These are phyloP conservation scores for Calonectria pauciramosa DNA, from an alignment of 2,329 filamentous ascomycete species.

Conservation along the genomic window DNA sequence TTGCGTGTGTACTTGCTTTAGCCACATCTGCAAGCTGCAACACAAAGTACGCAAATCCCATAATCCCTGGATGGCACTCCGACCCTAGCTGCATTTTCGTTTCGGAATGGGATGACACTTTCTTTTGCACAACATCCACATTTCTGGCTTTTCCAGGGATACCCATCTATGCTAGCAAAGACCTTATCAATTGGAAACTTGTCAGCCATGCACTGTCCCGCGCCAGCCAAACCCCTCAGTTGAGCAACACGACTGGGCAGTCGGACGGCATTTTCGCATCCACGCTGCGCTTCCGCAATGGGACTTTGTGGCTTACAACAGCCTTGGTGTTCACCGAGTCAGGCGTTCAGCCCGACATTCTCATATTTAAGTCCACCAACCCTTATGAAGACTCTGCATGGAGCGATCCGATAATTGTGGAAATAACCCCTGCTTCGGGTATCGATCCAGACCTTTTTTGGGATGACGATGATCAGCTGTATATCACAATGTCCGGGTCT, in stretches of 20 bases:
- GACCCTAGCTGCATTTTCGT: conserved; percentile 62
- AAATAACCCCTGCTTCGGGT: not conserved
- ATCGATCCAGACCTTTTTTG: conserved; percentile 10
- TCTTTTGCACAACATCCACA: conserved; percentile 65
- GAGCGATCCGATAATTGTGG: not conserved
- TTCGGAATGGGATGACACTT: conserved; percentile 55
- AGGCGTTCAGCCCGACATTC: not conserved
- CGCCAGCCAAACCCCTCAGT: not conserved
- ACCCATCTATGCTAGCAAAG: conserved; percentile 61
- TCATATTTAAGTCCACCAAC: conserved; percentile 1
- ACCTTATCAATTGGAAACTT: conserved; percentile 10
- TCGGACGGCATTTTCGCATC: conserved; percentile 10
- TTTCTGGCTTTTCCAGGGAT: conserved; percentile 67
- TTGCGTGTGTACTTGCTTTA: not conserved
- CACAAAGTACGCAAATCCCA: conserved; percentile 54
- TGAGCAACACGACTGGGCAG: not conserved
- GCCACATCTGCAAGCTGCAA: not conserved
- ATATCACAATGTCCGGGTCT: not conserved
- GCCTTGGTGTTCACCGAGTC: not conserved
- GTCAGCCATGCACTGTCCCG: not conserved
- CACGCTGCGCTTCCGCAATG: not conserved
- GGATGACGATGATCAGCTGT: conserved; percentile 1
- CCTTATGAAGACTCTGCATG: not conserved
- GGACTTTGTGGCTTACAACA: not conserved
- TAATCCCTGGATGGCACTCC: conserved; percentile 63